Conservation (phyloP, 139 green algal genomes). For the Desmodesmus armatus region DNA sequence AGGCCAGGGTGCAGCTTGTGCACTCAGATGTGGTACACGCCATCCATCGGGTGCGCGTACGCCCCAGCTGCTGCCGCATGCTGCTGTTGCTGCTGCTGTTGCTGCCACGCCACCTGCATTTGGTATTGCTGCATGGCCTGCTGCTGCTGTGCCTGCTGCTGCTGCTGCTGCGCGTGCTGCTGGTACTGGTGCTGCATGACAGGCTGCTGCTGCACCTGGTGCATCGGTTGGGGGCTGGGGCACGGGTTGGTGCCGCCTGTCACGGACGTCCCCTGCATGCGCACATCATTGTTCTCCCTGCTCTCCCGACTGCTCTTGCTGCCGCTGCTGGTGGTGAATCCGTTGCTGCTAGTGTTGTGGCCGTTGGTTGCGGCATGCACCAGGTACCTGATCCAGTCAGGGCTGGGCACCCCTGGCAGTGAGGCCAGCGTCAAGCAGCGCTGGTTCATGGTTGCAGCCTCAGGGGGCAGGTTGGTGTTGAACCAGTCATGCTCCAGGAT, state of each 20-base stretch:
- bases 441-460: slow-evolving; percentile 87
- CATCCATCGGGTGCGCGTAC: too few species aligned
- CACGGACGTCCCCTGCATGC: too few species aligned
- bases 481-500: slow-evolving; percentile 81
- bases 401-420: slow-evolving; percentile 5
- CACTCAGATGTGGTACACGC: too few species aligned
- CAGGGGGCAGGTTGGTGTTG: slow-evolving; percentile 90
- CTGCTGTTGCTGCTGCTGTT: not conserved
- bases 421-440: slow-evolving; percentile 38
- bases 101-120: not conserved
- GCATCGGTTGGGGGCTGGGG: not conserved
- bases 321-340: not conserved
- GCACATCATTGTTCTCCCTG: slow-evolving; percentile 46
- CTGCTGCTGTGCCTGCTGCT: slow-evolving; percentile 9
- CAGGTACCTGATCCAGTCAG: slow-evolving; percentile 2
- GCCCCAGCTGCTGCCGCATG: too few species aligned
- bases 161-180: not conserved
- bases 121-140: not conserved
- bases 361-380: not conserved
- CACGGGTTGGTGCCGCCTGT: too few species aligned
- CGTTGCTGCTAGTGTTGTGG: slow-evolving; percentile 13
- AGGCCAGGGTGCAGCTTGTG: too few species aligned
- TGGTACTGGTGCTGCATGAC: not conserved
- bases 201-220: slow-evolving; percentile 18
- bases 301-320: slow-evolving; percentile 33